Base-by-base conservation (phyloP, 495 filamentous ascomycete genomes). In the Aspergillus steynii region DNA sequence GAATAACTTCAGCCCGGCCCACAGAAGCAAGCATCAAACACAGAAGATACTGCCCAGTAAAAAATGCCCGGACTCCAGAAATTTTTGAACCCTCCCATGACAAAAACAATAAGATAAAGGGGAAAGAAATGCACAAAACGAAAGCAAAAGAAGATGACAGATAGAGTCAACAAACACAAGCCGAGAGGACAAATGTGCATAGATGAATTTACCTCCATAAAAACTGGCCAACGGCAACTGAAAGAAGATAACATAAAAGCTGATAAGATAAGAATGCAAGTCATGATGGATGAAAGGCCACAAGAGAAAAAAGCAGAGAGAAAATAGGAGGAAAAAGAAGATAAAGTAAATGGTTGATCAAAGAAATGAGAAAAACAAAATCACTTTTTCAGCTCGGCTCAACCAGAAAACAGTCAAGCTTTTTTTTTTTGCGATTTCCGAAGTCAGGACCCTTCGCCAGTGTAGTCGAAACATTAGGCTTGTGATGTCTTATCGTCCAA, bases 351-450 rank as follows among this genome's bases (percentile, higher is more conserved):
- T 53, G 56, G 52, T 63, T 32, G 47, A 67, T 59, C 53, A 53
- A 55, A 56, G 48, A 69, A 61, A 63, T 55, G 9, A 53, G 56
- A 58, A 60, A 51, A 56, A 60, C 57, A 59, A 63, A 66, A 64
- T 74, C 66, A 79, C 64, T 67, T 67, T 70, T 83, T 75, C 60
- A 82, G 73, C 63, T 75, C 70, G 61, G 74, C 72, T 65, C 67
- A n/a, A 77, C 56, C 81, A 62, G 58, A 66, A 66, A 54, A 60
- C 58, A 71, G 79, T 74, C 64, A 82, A 66, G 46, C 78, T 66
- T 58, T 71, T 74, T 62, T 76, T 67, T 86, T 71, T 82, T 80
- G 61, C 84, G 80, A 67, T 84, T 88, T 68, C 77, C 77, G 61
- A 79, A 59, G 56, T 84, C 82, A 42, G 55, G 86, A 77, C 31